Base-by-base conservation (phyloP, 2,329 filamentous ascomycete genomes). In the Thelonectria rubi region DNA sequence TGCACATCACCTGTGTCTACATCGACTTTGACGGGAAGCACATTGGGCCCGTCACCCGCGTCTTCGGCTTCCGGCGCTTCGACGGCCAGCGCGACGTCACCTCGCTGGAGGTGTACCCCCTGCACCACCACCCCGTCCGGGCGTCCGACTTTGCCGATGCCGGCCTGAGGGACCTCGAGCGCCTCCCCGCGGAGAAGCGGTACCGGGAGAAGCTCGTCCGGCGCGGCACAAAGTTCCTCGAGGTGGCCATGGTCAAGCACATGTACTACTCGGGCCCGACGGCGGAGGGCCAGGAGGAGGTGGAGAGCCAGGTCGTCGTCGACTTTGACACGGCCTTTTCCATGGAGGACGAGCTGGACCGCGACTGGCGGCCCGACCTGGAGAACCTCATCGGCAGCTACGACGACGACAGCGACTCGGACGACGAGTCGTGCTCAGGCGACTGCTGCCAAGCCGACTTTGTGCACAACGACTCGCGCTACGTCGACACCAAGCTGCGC, bases 11-110 rank as follows among this genome's bases (percentile, higher is more conserved):
- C 6, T 50, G 47, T 11, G 47, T 50, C 2, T 50, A 39, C 11
- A 37, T 50, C 6, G 66, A 76, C 50, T 78, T 75, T 51, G 73
- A 78, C 40, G 76, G 75, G 0, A 65, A 65, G 3, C 21, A 54
- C 2, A 53, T 76, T 1, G 75, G 75, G 0, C 74, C 74, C 0
- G 71, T 76, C 0, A 9, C 1, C 0, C 63, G 61, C 2, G 53
- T 7, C 0, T 72, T 75, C 17, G 15, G 56, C 0, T 65, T 77
- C 40, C 20, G 52, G 4, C 55, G 53, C 2, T 77, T 71, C 39
- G 72, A 73, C 0, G 72, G 72, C 3, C 67, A 71, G 18, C 73
- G 62, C 45, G 42, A 40, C 1, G 51, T 76, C 5, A 65, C 65
- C 0, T 62, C 69, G 0, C 63, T 77, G 0, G 54, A 65, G 0